A percentile compares a stretch with the other conserved stretches of the same genome.
Evolutionary conservation across 1,284 basidiomycete genomes (phyloP).

Genomic region (Tilletiaria anomala): DNA sequence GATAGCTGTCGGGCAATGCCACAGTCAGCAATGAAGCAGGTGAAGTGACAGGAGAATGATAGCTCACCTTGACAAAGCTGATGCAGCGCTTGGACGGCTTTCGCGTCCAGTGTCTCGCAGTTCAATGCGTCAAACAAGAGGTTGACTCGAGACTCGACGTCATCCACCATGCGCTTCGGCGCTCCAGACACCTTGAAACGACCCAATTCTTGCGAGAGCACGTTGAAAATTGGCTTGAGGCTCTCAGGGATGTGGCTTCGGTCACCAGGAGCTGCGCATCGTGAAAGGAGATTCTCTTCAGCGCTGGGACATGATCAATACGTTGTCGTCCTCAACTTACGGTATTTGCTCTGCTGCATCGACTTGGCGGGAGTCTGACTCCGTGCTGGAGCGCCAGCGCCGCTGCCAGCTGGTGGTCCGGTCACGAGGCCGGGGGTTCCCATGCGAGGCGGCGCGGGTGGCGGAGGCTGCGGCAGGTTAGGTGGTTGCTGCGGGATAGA

Average conservation of each 20-base stretch:
- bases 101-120: conserved; percentile 56
- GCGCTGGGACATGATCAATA: no score
- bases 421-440: conserved; percentile 32
- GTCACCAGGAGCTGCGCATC: conserved; percentile 61
- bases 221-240: conserved; percentile 53
- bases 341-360: conserved; percentile 54
- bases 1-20: conserved; percentile 17
- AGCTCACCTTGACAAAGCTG: conserved; percentile 26
- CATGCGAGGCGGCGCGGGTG: conserved; percentile 38
- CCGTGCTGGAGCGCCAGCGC: conserved; percentile 29
- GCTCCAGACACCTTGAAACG: conserved; percentile 37
- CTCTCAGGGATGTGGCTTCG: conserved; percentile 71
- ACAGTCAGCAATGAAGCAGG: conserved; percentile 6
- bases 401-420: conserved; percentile 7
- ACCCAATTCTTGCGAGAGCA: conserved; percentile 17
- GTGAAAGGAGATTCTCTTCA: neutral
- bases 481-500: conserved; percentile 10
- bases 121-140: conserved; percentile 79
- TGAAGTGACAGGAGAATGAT: neutral
- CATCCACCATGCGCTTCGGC: conserved; percentile 69
- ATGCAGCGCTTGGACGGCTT: conserved; percentile 26
- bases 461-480: conserved; percentile 18
- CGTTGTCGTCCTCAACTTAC: conserved; percentile 45
- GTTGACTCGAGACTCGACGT: conserved; percentile 73
- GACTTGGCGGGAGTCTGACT: conserved; percentile 18